Evolutionary conservation across 352 stramenopile species (phyloP), one percentile per base, ranked within the genome.

Genomic region (Globisporangium emineosum): DNA sequence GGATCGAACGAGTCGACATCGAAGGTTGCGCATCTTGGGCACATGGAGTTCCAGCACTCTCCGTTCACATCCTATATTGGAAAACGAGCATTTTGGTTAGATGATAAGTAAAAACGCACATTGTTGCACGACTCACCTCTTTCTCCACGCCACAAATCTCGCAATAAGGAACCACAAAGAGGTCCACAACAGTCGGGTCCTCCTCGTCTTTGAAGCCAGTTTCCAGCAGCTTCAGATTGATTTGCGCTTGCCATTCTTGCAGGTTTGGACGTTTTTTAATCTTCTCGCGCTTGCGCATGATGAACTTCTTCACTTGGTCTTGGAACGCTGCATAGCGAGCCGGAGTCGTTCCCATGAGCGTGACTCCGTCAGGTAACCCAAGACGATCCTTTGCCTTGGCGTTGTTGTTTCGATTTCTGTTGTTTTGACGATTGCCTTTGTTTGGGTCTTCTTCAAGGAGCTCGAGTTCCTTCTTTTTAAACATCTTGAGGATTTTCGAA

Each of bases 391-490:
- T 89, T 9, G 76, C 77, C 55, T 93, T 92, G 9, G 75, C 73
- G 57, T 86, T 84, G 63, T 91, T 90, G 61, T 89, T 88, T 29
- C 83, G 82, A 50, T 80, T 89, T 29, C 81, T 76, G 40, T 71
- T 81, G 45, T 76, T 81, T 42, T 80, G 69, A 2, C 86, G 76
- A 62, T 72, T 81, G 35, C 67, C 81, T 60, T 90, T 88, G 23
- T 69, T 57, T 12, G 78, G 51, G 13, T 82, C 72, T 13, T 91
- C 86, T 66, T 81, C 79, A 17, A 90, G 70, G 37, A 96, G 73
- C 59, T 91, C 73, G 9, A 96, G 70, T n/a, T 96, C 85, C 60
- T 91, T 91, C 71, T 94, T 94, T 67, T 93, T 93, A 65, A 93
- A 96, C 27, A 91, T 73, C 60, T 90, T 89, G 8, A 96, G 60